A percentile compares a stretch with the other conserved stretches of the same genome.
These are phyloP conservation scores for Pittosporum tobira DNA, from an alignment of 129 eudicot genomes.

Conservation along the genomic window DNA sequence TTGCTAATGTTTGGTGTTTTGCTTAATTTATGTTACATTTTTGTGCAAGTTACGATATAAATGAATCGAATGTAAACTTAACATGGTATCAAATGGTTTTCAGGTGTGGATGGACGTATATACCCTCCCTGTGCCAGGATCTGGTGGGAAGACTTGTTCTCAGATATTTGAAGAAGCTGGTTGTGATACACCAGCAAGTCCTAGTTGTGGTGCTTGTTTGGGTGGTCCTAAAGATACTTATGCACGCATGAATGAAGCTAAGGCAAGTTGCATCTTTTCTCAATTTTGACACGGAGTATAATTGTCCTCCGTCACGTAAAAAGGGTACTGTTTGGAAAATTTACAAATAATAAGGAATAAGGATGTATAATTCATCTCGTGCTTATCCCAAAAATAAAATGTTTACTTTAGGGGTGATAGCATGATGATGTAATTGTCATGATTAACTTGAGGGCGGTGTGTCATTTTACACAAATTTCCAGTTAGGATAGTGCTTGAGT, in stretches of 20 bases:
- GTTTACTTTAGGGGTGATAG: no score
- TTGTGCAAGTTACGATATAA: neutral
- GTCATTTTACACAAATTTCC: no score
- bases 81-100: no score
- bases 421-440: no score
- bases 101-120: conserved; percentile 98
- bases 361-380: no score
- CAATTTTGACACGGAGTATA: no score
- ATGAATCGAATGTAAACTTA: conserved; percentile 4
- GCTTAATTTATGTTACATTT: neutral
- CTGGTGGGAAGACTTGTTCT: conserved; percentile 96
- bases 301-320: no score
- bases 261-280: conserved; percentile 36
- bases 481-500: neutral
- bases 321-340: no score
- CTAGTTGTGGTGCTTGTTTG: conserved; percentile 95
- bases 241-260: conserved; percentile 93
- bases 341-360: no score
- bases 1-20: conserved; percentile 1
- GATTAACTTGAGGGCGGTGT: no score
- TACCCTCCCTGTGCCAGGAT: conserved; percentile 89
- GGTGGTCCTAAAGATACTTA: conserved; percentile 98
- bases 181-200: conserved; percentile 91
- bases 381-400: no score
- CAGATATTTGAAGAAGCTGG: conserved; percentile 99